Evolutionary conservation across 352 stramenopile genomes (phyloP).

Genomic region (Phytophthora foliorum): DNA sequence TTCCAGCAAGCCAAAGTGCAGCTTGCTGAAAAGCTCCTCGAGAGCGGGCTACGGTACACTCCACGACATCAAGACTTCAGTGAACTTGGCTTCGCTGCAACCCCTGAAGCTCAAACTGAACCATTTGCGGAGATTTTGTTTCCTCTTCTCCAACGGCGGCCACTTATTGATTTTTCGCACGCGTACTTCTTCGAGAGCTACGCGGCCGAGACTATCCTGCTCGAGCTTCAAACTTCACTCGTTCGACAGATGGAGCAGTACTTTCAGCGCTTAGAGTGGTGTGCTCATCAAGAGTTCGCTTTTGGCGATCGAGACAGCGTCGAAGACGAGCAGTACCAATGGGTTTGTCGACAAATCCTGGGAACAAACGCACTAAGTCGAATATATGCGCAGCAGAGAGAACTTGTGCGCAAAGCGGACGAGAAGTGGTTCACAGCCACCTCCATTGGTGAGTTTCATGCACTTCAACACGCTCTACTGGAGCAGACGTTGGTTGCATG

Average conservation of each 20-base stretch:
- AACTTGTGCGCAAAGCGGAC: constrained; percentile 41
- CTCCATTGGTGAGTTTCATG: constrained; percentile 44
- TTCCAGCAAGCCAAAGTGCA: constrained; percentile 58
- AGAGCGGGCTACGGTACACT: constrained; percentile 29
- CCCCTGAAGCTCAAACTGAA: neutral
- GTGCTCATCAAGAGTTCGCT: constrained; percentile 13
- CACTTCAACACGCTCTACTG: constrained; percentile 48
- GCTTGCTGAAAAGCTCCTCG: constrained; percentile 42
- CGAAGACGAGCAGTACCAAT: constrained; percentile 15
- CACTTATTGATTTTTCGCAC: constrained; percentile 60
- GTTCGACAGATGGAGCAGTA: constrained; percentile 43
- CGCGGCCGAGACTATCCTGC: constrained; percentile 49
- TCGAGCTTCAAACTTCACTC: constrained; percentile 58
- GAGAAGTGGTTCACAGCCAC: constrained; percentile 45
- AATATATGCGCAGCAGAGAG: constrained; percentile 26
- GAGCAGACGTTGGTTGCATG: constrained; percentile 59
- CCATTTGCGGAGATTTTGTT: constrained; percentile 25
- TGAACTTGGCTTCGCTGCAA: constrained; percentile 11
- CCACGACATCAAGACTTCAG: constrained; percentile 18
- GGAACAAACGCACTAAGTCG: constrained; percentile 11
- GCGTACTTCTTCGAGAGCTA: constrained; percentile 76
- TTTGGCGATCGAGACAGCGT: neutral
- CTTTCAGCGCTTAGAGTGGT: constrained; percentile 33
- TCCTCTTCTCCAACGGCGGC: constrained; percentile 35
- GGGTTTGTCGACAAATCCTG: constrained; percentile 41